phyloP scores from a whole-genome alignment of 306 rosid species.

The Cicer pinnatifidum region DNA sequence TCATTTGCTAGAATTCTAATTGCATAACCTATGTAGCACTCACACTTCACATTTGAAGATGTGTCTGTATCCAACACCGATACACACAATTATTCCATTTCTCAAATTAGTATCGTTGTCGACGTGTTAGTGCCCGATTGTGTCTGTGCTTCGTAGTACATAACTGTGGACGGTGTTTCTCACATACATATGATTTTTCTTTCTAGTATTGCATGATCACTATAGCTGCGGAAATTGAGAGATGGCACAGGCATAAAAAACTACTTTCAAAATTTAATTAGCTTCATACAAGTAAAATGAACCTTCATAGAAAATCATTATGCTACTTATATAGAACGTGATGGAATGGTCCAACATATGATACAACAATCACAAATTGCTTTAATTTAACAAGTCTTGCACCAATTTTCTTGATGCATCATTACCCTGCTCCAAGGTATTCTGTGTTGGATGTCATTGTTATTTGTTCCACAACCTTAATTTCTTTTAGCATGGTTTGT shows the following conservation, averaged over 20 bases:
- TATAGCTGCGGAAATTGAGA: not conserved
- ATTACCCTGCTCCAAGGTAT: slow-evolving; percentile 5
- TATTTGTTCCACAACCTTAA: slow-evolving; percentile 8
- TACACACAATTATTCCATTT: too few species aligned
- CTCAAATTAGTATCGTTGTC: too few species aligned
- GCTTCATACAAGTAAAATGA: slow-evolving; percentile 1
- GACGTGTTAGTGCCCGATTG: too few species aligned
- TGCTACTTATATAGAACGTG: slow-evolving; percentile 5
- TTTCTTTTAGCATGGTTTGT: slow-evolving; percentile 25
- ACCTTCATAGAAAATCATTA: not conserved
- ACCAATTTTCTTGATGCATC: slow-evolving; percentile 14
- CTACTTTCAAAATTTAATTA: slow-evolving; percentile 14
- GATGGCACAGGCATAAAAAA: not conserved
- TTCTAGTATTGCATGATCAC: too few species aligned
- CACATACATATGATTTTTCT: too few species aligned
- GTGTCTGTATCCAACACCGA: too few species aligned
- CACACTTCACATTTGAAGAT: too few species aligned
- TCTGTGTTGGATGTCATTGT: slow-evolving; percentile 7
- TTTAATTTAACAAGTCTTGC: not conserved
- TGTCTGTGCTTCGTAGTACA: too few species aligned
- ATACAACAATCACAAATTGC: not conserved
- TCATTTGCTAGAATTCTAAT: too few species aligned
- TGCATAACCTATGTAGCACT: too few species aligned
- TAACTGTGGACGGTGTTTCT: too few species aligned
- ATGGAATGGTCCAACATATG: not conserved